Conservation (phyloP, 192 early-diverging fungal species). For the Paraglomus occultum region DNA sequence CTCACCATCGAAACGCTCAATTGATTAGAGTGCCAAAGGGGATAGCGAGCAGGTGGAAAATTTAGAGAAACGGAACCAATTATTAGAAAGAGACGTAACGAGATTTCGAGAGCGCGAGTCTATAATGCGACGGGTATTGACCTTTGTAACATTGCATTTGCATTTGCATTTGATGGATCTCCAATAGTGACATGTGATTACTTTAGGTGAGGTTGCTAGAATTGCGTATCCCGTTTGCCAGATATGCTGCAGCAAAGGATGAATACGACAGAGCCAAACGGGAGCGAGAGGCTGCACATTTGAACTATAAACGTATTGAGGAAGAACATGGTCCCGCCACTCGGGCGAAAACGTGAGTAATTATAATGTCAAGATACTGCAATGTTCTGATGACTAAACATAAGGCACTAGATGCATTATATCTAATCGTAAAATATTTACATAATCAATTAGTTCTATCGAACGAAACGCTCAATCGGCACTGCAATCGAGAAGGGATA, state of each 20-base stretch:
- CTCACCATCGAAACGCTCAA: background rate
- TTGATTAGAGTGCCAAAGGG: conserved; percentile 43
- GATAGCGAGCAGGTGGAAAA: conserved; percentile 57
- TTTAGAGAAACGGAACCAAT: conserved; percentile 65
- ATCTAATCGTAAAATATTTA: conserved; percentile 2
- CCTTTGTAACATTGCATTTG: background rate
- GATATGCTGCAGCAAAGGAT: conserved; percentile 59
- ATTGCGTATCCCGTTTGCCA: conserved; percentile 58
- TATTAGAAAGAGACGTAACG: conserved; percentile 74
- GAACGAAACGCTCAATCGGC: too few relatives aligned
- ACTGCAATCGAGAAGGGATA: too few relatives aligned
- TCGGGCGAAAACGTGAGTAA: conserved; percentile 33
- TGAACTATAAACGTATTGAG: conserved; percentile 39
- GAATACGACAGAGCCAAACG: conserved; percentile 53
- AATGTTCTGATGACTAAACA: background rate
- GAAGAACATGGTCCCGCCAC: conserved; percentile 41
- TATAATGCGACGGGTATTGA: conserved; percentile 47
- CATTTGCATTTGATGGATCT: background rate
- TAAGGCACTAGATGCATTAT: background rate
- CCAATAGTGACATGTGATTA: background rate
- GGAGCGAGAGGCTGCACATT: conserved; percentile 37
- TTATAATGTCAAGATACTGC: background rate
- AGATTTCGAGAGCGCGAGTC: conserved; percentile 70
- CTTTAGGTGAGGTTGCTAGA: conserved; percentile 56
- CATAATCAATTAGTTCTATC: background rate